Conservation (phyloP, 345 rosid species). For the Laguncularia racemosa region DNA sequence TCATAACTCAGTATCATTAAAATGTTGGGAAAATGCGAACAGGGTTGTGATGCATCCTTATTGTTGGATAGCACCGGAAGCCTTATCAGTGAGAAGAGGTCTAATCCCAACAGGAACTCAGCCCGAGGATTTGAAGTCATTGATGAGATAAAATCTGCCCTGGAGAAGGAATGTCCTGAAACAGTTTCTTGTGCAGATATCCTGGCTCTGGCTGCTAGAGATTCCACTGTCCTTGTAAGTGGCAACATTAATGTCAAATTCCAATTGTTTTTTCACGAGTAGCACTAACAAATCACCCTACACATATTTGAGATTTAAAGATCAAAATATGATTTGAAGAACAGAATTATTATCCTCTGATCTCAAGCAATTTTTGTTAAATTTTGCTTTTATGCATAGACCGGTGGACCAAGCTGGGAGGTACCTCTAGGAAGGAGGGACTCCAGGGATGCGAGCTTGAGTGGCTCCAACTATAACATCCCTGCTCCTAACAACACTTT, state of each 20-base stretch:
- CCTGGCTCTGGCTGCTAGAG: constrained; percentile 77
- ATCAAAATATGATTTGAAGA: not conserved
- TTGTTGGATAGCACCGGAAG: constrained; percentile 56
- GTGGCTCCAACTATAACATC: constrained; percentile 66
- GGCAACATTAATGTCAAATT: too few species aligned
- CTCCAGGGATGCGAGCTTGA: constrained; percentile 57
- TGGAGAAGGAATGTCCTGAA: constrained; percentile 65
- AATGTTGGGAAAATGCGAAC: not conserved
- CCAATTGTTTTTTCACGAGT: too few species aligned
- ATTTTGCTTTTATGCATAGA: constrained; percentile 19
- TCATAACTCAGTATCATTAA: not conserved
- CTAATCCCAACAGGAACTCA: constrained; percentile 62
- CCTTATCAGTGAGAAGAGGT: constrained; percentile 59
- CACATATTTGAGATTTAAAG: too few species aligned
- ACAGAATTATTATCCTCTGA: too few species aligned
- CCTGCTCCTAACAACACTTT: constrained; percentile 63
- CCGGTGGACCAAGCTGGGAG: constrained; percentile 82
- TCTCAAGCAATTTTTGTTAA: not conserved
- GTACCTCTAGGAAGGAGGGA: constrained; percentile 88
- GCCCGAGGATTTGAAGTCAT: constrained; percentile 77
- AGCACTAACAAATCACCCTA: too few species aligned
- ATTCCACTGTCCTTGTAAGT: constrained; percentile 76
- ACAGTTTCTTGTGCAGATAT: constrained; percentile 88
- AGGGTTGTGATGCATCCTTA: constrained; percentile 91
- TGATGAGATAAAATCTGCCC: constrained; percentile 65